A percentile compares a stretch with the other conserved stretches of the same genome.
Evolutionary conservation across 345 rosid species (phyloP).

Genomic region (Sisymbrium altissimum): DNA sequence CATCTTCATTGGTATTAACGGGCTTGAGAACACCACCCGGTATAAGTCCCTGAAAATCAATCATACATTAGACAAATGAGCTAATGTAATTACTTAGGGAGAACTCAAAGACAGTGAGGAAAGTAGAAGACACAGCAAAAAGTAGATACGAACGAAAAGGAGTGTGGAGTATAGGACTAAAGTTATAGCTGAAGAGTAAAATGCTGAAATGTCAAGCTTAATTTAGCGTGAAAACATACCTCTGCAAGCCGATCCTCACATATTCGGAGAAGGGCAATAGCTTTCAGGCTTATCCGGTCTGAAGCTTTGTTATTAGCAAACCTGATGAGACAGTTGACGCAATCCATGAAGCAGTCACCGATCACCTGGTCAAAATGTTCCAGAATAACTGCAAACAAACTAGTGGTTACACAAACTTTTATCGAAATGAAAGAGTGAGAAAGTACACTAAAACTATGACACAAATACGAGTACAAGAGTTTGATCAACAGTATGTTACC

Average conservation of each 20-base stretch:
- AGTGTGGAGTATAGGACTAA: not conserved
- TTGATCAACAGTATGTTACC: constrained; percentile 41
- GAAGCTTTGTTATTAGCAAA: constrained; percentile 93
- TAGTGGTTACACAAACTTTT: constrained; percentile 36
- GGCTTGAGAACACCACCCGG: constrained; percentile 88
- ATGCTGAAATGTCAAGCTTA: not conserved
- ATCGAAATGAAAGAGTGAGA: constrained; percentile 15
- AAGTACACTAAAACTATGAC: not conserved
- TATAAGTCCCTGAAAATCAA: constrained; percentile 64
- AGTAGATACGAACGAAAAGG: not conserved
- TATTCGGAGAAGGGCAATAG: constrained; percentile 96
- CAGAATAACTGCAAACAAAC: constrained; percentile 72
- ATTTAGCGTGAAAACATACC: constrained; percentile 43
- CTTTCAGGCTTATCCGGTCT: constrained; percentile 93
- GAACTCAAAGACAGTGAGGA: not conserved
- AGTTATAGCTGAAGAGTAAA: not conserved
- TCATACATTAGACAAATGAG: constrained; percentile 22
- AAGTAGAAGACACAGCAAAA: constrained; percentile 1
- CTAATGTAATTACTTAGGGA: not conserved
- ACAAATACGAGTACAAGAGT: not conserved
- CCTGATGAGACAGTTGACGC: constrained; percentile 96
- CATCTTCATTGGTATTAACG: constrained; percentile 48
- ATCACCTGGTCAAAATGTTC: constrained; percentile 99
- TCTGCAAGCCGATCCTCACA: constrained; percentile 99
- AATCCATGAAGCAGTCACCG: constrained; percentile 99